Evolutionary conservation across 306 rosid genomes (phyloP).

Genomic region (Styphnolobium japonicum): DNA sequence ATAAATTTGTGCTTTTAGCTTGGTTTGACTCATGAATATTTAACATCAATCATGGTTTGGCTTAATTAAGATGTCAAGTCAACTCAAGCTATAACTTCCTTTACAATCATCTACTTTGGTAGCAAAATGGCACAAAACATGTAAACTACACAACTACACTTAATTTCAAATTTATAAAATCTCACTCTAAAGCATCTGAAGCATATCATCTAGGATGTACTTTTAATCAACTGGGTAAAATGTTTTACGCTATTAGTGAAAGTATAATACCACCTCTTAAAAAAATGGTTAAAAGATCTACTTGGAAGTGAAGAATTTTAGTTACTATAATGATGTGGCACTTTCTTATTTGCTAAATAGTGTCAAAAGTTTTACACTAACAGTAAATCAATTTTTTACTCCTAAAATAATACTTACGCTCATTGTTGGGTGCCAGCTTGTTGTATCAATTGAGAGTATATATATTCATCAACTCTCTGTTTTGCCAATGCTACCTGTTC

Average conservation of each 20-base stretch:
- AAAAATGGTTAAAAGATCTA: neutral
- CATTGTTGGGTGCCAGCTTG: constrained; percentile 58
- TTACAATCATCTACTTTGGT: neutral
- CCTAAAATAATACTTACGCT: constrained; percentile 41
- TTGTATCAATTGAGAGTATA: constrained; percentile 84
- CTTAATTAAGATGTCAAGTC: neutral
- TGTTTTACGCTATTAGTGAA: neutral
- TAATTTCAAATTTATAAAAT: too few relatives aligned
- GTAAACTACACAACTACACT: neutral
- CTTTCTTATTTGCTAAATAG: neutral
- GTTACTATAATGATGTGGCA: constrained; percentile 1
- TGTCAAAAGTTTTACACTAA: neutral
- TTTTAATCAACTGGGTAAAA: neutral
- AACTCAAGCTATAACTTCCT: neutral
- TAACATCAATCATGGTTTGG: neutral
- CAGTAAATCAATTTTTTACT: constrained; percentile 2
- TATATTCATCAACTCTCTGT: constrained; percentile 89
- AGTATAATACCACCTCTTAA: neutral
- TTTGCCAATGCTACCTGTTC: constrained; percentile 89
- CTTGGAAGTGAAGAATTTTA: constrained; percentile 2
- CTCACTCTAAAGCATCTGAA: neutral
- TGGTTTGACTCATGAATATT: neutral
- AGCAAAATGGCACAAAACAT: neutral
- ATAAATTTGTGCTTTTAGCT: neutral
- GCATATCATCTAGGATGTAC: neutral